phyloP scores from a whole-genome alignment of 805 yeast species.

The Myxozyma udenii region DNA sequence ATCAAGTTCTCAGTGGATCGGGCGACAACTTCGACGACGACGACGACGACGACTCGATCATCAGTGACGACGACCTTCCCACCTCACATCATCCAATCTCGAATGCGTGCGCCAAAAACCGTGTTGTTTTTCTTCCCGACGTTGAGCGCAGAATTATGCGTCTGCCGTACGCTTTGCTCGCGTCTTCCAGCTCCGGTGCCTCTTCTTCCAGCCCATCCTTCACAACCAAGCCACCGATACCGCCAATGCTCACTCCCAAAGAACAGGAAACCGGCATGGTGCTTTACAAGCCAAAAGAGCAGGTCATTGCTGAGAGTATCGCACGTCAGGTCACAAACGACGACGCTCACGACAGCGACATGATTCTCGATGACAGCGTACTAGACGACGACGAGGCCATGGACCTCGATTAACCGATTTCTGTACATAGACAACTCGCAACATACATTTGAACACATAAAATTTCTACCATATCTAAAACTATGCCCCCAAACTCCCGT shows the following conservation, averaged over 20 bases:
- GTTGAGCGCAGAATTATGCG: conserved; percentile 21
- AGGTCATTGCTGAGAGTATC: conserved; percentile 26
- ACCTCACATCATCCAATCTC: neutral
- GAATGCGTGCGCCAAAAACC: neutral
- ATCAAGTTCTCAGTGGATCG: too few relatives aligned
- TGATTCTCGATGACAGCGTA: conserved; percentile 2
- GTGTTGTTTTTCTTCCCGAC: conserved; percentile 18
- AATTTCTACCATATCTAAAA: neutral
- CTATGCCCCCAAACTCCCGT: neutral
- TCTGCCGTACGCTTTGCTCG: conserved; percentile 15
- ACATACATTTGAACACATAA: neutral
- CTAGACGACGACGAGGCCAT: conserved; percentile 2
- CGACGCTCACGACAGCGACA: neutral
- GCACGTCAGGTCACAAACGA: conserved; percentile 14
- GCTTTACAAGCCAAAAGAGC: conserved; percentile 23
- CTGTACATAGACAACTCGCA: neutral
- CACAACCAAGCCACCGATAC: conserved; percentile 8
- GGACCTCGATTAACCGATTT: conserved; percentile 15
- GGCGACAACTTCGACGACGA: neutral
- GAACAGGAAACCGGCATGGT: conserved; percentile 17
- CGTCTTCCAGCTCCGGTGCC: neutral
- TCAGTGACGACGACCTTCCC: neutral
- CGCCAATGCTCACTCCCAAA: conserved; percentile 2
- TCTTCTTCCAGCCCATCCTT: conserved; percentile 1
- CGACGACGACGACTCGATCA: conserved; percentile 1